phyloP scores from a whole-genome alignment of 345 rosid genomes.

The Barbarea vulgaris region DNA sequence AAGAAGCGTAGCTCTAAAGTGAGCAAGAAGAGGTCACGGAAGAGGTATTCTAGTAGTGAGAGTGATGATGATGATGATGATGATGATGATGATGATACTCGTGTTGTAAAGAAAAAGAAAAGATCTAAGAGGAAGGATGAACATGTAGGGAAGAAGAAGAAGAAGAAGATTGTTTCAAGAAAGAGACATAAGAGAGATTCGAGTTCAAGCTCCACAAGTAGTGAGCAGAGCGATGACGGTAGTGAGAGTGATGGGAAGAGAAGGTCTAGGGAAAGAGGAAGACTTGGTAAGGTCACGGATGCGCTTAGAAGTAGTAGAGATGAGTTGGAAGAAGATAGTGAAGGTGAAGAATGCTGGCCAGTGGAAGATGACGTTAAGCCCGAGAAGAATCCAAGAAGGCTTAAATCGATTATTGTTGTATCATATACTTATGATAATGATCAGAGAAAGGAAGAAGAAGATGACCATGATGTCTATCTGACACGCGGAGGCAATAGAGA shows the following conservation, averaged over 20 bases:
- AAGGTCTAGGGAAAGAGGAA: constrained; percentile 36
- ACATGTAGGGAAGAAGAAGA: constrained; percentile 32
- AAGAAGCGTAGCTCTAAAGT: constrained; percentile 56
- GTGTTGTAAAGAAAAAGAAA: constrained; percentile 43
- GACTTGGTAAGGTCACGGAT: constrained; percentile 31
- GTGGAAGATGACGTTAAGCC: constrained; percentile 42
- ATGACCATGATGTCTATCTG: constrained; percentile 54
- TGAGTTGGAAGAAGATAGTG: constrained; percentile 40
- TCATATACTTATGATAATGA: constrained; percentile 37
- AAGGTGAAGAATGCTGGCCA: constrained; percentile 37
- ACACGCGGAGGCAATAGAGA: too few species aligned
- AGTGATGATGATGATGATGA: constrained; percentile 39
- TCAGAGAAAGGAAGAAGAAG: constrained; percentile 52
- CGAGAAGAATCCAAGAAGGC: constrained; percentile 46
- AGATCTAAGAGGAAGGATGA: constrained; percentile 47
- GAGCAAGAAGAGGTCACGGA: constrained; percentile 56
- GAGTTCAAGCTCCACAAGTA: constrained; percentile 48
- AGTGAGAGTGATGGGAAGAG: constrained; percentile 52
- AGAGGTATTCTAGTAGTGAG: constrained; percentile 51
- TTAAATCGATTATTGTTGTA: constrained; percentile 64
- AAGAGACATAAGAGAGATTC: constrained; percentile 51
- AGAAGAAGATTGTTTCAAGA: constrained; percentile 42
- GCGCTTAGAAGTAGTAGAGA: constrained; percentile 36
- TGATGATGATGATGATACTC: constrained; percentile 9
- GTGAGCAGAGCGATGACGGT: constrained; percentile 31